Base-by-base conservation (phyloP, 2,329 filamentous ascomycete genomes). In the Alternaria novae-zelandiae region DNA sequence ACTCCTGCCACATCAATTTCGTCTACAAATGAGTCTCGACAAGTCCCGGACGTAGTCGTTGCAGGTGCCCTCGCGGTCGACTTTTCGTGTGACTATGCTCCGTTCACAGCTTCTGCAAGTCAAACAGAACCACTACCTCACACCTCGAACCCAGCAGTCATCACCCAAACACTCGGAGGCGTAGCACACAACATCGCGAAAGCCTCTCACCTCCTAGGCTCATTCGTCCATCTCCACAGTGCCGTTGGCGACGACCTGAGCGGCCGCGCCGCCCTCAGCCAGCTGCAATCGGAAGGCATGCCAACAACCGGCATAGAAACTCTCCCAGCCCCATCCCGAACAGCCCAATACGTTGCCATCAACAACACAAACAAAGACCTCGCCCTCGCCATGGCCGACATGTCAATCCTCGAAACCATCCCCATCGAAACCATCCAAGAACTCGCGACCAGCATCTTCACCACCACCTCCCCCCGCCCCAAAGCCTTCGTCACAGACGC, bases 351-450 rank as follows among this genome's bases (percentile, higher is more conserved):
- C 77, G 88, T 98, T 4, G 91, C 95, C 15, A 84, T 98, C 68
- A 99, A 98, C 77, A 92, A 96, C 74, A 84, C 84, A 1, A 88
- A 90, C 63, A 96, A 94, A 78, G 91, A 94, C 67, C 87, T 99
- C 3, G 86, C 94, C n/a, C 81, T 97, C 66, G 95, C 94, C 49
- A 97, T 97, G 93, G 94, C 95, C 5, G 96, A 98, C 76, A 97
- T 98, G 94, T 87, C 85, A 59, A 95, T 97, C 71, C 87, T 97
- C 43, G 85, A 88, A 69, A 79, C 80, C 7, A 79, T 82, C 3
- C 78, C 79, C 2, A 30, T 69, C 26, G 41, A 54, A 3, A 65
- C 58, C 8, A 70, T 72, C 15, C 45, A 57, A 25, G 49, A 70
- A 11, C 65, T 70, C 11, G 69, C 70, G 21, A 54, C 67, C 26